Evolutionary conservation across 192 early-diverging fungal genomes (phyloP).

Genomic region (Coemansia sp.): DNA sequence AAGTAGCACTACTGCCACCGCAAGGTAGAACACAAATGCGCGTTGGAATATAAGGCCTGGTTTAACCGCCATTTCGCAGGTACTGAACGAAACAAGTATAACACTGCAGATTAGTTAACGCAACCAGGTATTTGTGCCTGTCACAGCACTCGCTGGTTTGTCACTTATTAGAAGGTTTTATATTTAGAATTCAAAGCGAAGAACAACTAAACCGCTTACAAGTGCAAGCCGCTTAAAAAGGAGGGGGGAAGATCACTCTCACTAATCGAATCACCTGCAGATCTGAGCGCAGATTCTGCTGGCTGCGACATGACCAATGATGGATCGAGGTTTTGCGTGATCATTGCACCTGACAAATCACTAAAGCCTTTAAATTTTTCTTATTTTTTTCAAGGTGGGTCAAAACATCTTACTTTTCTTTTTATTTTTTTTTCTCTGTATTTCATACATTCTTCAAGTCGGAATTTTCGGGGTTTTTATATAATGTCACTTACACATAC

Average conservation of each 20-base stretch:
- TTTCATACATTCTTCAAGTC: constrained; percentile 1
- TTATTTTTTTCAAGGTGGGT: too few relatives aligned
- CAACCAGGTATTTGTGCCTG: background rate
- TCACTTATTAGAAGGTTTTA: too few relatives aligned
- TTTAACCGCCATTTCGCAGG: constrained; percentile 13
- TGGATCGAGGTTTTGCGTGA: background rate
- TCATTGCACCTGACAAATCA: background rate
- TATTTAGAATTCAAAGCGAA: too few relatives aligned
- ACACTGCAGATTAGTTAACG: background rate
- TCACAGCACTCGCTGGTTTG: too few relatives aligned
- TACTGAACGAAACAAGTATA: background rate
- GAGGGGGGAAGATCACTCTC: too few relatives aligned
- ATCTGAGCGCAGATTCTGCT: too few relatives aligned
- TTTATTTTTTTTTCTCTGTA: constrained; percentile 4
- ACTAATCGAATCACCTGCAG: too few relatives aligned
- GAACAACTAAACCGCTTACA: too few relatives aligned
- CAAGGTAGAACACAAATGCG: constrained; percentile 23
- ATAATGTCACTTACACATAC: constrained; percentile 7
- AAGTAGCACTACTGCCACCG: constrained; percentile 18
- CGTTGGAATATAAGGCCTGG: background rate
- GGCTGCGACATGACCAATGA: too few relatives aligned
- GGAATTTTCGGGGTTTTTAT: background rate
- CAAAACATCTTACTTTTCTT: too few relatives aligned
- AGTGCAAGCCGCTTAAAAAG: too few relatives aligned
- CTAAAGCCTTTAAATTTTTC: background rate